Evolutionary conservation across 495 filamentous ascomycete species (phyloP).

Genomic region (Lentithecium fluviatile): DNA sequence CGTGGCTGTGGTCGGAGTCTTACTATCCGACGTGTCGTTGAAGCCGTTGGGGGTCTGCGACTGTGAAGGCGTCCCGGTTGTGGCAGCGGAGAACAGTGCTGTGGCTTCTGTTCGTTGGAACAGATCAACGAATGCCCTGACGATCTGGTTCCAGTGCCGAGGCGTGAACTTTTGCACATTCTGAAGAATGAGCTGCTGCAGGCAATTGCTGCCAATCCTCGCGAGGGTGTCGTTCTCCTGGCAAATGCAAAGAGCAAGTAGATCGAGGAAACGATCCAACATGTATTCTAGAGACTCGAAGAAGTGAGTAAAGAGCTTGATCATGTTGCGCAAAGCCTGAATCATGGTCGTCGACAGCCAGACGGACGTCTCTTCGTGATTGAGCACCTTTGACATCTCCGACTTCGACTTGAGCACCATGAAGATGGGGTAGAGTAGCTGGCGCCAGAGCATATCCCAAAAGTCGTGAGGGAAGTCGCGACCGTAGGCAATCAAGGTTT

Average conservation of each 20-base stretch:
- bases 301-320: conserved; percentile 96
- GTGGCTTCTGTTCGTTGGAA: conserved; percentile 93
- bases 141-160: conserved; percentile 90
- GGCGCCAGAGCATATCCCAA: conserved; percentile 97
- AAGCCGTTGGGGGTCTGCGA: conserved; percentile 32
- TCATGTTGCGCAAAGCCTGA: conserved; percentile 96
- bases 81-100: conserved; percentile 85
- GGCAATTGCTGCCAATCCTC: conserved; percentile 93
- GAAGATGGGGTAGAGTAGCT: conserved; percentile 96
- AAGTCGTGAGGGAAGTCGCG: conserved; percentile 91
- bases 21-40: conserved; percentile 12
- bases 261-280: conserved; percentile 90
- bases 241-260: conserved; percentile 92
- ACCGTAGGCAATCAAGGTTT: conserved; percentile 83
- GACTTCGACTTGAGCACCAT: conserved; percentile 94
- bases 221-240: conserved; percentile 99
- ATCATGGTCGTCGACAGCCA: conserved; percentile 99
- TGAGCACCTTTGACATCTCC: conserved; percentile 89
- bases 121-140: conserved; percentile 90
- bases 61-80: conserved; percentile 50
- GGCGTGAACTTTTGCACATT: conserved; percentile 87
- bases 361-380: conserved; percentile 94
- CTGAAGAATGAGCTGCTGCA: conserved; percentile 93
- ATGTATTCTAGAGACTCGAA: conserved; percentile 95
- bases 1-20: conserved; percentile 35